These are phyloP conservation scores for Cordyceps cateniannulata DNA, from an alignment of 2,329 filamentous ascomycete species.

Conservation along the genomic window DNA sequence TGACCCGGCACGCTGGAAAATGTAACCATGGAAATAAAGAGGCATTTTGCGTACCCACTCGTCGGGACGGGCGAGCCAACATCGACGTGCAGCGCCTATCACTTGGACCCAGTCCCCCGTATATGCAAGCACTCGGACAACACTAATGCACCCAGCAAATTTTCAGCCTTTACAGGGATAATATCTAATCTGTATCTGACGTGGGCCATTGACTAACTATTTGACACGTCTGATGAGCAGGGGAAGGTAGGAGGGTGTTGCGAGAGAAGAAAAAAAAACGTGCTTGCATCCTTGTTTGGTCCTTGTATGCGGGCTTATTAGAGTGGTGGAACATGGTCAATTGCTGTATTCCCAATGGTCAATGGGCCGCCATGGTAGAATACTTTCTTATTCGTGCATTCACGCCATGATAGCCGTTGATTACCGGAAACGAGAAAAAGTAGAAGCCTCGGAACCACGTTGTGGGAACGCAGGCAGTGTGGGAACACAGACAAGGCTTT, in stretches of 20 bases:
- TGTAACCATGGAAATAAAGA: constrained; percentile 5
- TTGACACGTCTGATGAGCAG: background rate
- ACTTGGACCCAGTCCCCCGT: background rate
- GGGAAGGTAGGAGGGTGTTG: background rate
- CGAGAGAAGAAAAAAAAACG: background rate
- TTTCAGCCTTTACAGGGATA: background rate
- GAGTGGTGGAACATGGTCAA: background rate
- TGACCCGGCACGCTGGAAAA: background rate
- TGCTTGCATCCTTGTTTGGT: background rate
- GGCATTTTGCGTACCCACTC: background rate
- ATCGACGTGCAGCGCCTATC: background rate
- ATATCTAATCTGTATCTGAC: background rate
- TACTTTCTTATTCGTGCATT: background rate
- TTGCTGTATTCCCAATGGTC: background rate
- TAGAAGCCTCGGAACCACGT: background rate
- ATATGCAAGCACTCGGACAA: background rate
- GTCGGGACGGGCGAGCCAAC: background rate
- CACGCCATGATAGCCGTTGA: background rate
- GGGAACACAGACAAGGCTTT: background rate
- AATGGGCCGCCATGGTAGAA: too few relatives aligned
- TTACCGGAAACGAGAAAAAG: background rate
- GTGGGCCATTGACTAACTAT: background rate
- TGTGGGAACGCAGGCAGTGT: background rate
- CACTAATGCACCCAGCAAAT: background rate
- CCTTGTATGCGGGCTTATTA: background rate